A percentile compares a stretch with the other conserved stretches of the same genome.
phyloP scores from a whole-genome alignment of 1,284 basidiomycete genomes.

The Takashimella tepidaria region DNA sequence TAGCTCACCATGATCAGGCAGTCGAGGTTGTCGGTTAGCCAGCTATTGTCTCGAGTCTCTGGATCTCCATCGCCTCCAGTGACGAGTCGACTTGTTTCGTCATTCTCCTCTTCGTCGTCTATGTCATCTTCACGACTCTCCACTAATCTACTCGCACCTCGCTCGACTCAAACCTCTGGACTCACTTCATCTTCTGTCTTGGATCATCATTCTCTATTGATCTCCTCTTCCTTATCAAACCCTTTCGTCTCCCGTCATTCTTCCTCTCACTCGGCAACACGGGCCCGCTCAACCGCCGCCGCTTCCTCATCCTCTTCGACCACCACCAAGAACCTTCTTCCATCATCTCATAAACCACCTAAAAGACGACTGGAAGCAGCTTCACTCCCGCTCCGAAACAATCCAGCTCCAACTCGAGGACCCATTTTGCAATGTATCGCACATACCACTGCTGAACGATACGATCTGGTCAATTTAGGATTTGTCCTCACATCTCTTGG shows the following conservation, averaged over 20 bases:
- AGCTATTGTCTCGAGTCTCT: background rate
- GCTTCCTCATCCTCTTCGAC: background rate
- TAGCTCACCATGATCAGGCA: background rate
- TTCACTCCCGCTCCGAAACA: slow-evolving; percentile 44
- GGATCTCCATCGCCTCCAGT: no score
- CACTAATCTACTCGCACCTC: background rate
- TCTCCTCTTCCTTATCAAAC: background rate
- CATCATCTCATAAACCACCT: slow-evolving; percentile 41
- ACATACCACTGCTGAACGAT: slow-evolving; percentile 47
- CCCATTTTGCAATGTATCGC: slow-evolving; percentile 47
- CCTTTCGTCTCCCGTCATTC: background rate
- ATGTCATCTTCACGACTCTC: background rate
- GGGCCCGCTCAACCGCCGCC: background rate
- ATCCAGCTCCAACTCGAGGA: slow-evolving; percentile 41
- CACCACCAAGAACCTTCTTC: background rate
- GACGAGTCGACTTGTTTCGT: no score
- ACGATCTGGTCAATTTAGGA: slow-evolving; percentile 40
- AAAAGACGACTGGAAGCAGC: slow-evolving; percentile 47
- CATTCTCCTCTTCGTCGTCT: background rate
- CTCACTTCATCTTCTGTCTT: background rate
- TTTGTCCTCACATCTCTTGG: slow-evolving; percentile 29
- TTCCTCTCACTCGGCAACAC: background rate
- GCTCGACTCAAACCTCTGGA: background rate
- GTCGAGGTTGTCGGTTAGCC: background rate
- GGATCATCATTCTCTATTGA: background rate